Conservation (phyloP, 768 basidiomycete species). For the Auricularia sp. region DNA sequence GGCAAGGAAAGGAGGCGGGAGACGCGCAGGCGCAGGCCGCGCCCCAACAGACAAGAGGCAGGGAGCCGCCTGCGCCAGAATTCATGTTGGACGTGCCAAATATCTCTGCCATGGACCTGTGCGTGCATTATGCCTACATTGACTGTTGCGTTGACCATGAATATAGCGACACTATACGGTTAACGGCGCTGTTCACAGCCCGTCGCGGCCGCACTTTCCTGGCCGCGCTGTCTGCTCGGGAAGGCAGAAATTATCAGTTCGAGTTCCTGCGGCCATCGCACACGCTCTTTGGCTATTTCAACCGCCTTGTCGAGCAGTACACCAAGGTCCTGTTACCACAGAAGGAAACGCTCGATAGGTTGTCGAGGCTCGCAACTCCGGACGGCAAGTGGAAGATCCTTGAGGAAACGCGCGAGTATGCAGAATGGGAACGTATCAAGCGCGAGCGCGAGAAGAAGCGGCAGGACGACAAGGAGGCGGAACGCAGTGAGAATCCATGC, state of each 20-base stretch:
- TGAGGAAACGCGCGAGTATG: conserved; percentile 63
- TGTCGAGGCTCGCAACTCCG: conserved; percentile 55
- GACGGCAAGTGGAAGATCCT: conserved; percentile 69
- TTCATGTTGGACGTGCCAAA: conserved; percentile 82
- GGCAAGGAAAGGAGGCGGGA: conserved; percentile 32
- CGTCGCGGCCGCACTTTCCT: conserved; percentile 83
- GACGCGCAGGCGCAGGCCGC: conserved; percentile 14
- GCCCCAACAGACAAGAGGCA: conserved; percentile 8
- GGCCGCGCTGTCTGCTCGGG: conserved; percentile 69
- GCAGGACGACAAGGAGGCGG: conserved; percentile 86
- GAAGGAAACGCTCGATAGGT: conserved; percentile 56
- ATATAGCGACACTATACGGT: conserved; percentile 82
- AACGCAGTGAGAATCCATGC: conserved; percentile 51
- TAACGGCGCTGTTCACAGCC: conserved; percentile 93
- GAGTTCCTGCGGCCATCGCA: conserved; percentile 94
- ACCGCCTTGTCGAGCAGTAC: conserved; percentile 94
- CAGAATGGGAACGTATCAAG: conserved; percentile 81
- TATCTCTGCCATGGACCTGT: conserved; percentile 86
- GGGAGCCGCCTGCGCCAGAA: conserved; percentile 60
- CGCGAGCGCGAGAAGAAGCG: conserved; percentile 77
- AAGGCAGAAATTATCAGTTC: conserved; percentile 95
- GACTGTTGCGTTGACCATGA: neutral
- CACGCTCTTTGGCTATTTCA: conserved; percentile 94
- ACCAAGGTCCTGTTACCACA: conserved; percentile 79
- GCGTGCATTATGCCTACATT: conserved; percentile 24